Evolutionary conservation across 164 flowering plant species (phyloP).

Genomic region (Vitis labrusca): DNA sequence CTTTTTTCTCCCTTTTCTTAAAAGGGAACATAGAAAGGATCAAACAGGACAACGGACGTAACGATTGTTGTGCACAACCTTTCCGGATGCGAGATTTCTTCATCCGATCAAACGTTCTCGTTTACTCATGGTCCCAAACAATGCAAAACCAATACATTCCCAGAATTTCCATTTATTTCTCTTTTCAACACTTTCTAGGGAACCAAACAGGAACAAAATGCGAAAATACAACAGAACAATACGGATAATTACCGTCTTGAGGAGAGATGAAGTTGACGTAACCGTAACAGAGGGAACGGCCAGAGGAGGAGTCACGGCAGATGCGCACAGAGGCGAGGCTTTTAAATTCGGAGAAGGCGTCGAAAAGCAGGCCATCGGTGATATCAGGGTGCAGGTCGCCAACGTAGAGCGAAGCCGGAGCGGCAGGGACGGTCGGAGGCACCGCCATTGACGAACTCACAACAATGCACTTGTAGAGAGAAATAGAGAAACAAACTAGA

Average conservation of each 20-base stretch:
- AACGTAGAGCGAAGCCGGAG: constrained; percentile 68
- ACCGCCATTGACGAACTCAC: constrained; percentile 34
- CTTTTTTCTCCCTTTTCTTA: too few relatives aligned
- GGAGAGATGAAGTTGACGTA: constrained; percentile 67
- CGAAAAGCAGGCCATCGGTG: constrained; percentile 49
- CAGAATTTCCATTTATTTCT: too few relatives aligned
- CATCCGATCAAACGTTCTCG: too few relatives aligned
- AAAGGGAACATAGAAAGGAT: too few relatives aligned
- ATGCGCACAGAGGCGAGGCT: constrained; percentile 50
- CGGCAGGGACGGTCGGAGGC: constrained; percentile 26
- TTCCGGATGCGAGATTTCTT: too few relatives aligned
- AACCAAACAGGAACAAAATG: background rate
- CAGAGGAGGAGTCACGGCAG: constrained; percentile 62
- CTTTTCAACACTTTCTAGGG: too few relatives aligned
- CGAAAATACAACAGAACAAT: background rate
- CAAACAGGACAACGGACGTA: too few relatives aligned
- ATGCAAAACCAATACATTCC: too few relatives aligned
- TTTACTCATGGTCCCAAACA: too few relatives aligned
- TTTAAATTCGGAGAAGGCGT: constrained; percentile 5
- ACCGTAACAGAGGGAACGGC: constrained; percentile 77
- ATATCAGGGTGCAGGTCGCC: constrained; percentile 79
- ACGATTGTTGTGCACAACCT: too few relatives aligned
- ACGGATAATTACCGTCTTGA: constrained; percentile 46
- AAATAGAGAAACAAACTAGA: background rate
- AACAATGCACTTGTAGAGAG: background rate